Conservation (phyloP, 2,329 filamentous ascomycete genomes). For the Microsporum ferrugineum region DNA sequence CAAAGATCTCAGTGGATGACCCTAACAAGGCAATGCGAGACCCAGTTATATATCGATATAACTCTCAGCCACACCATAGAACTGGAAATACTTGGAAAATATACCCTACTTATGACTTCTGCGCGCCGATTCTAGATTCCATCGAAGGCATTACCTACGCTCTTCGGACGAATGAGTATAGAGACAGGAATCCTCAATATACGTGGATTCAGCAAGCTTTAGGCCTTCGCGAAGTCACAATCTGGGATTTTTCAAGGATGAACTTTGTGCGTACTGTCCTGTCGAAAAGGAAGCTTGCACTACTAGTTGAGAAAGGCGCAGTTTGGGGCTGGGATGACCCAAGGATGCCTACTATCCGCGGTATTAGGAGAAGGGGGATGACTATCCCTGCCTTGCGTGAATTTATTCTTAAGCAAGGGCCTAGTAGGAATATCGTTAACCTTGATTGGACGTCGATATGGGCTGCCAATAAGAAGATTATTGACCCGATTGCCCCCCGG, state of each 20-base stretch:
- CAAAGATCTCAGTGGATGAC: slow-evolving; percentile 73
- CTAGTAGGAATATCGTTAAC: slow-evolving; percentile 39
- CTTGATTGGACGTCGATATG: slow-evolving; percentile 42
- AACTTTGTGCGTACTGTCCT: slow-evolving; percentile 30
- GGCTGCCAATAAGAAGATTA: slow-evolving; percentile 64
- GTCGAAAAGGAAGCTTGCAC: slow-evolving; percentile 28
- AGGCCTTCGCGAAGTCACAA: slow-evolving; percentile 22
- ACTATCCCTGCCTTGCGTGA: slow-evolving; percentile 28
- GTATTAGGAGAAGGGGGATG: slow-evolving; percentile 28
- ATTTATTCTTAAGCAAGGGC: slow-evolving; percentile 41
- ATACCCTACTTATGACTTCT: slow-evolving; percentile 50
- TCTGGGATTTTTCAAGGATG: slow-evolving; percentile 30
- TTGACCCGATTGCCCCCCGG: slow-evolving; percentile 39
- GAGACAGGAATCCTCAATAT: slow-evolving; percentile 25
- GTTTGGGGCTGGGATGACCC: slow-evolving; percentile 32
- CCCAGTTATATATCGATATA: slow-evolving; percentile 86
- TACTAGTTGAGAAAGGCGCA: slow-evolving; percentile 25
- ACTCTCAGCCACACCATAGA: slow-evolving; percentile 47
- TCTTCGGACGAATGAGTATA: slow-evolving; percentile 45
- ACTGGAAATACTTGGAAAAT: slow-evolving; percentile 47
- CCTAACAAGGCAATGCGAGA: slow-evolving; percentile 84
- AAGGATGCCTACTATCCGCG: slow-evolving; percentile 28
- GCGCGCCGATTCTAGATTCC: slow-evolving; percentile 46
- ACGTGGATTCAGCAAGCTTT: slow-evolving; percentile 29
- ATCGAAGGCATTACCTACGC: slow-evolving; percentile 48